These are phyloP conservation scores for Ilyonectria destructans DNA, from an alignment of 2,329 filamentous ascomycete genomes.

Conservation along the genomic window DNA sequence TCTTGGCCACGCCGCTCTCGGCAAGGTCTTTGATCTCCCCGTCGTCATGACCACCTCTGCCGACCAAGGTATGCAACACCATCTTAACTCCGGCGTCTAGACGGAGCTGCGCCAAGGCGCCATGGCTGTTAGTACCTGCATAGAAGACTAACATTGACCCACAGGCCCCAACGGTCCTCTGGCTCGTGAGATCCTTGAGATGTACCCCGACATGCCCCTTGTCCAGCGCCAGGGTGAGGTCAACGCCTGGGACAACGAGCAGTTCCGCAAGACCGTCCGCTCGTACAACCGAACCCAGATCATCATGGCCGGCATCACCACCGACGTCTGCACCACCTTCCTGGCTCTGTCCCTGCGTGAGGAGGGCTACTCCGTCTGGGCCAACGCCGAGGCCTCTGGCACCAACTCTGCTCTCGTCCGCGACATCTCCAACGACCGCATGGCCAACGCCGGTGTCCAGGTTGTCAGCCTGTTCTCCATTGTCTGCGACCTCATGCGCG, in stretches of 20 bases:
- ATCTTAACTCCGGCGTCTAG: not conserved
- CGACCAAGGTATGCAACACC: conserved; percentile 56
- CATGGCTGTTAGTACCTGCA: conserved; percentile 28
- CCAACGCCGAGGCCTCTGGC: conserved; percentile 80
- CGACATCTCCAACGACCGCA: conserved; percentile 77
- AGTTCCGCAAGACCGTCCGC: conserved; percentile 77
- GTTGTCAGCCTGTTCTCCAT: conserved; percentile 76
- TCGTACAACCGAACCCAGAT: conserved; percentile 79
- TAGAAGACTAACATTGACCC: conserved; percentile 39
- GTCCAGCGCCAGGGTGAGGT: conserved; percentile 81
- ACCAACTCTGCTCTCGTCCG: conserved; percentile 75
- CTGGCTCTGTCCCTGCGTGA: conserved; percentile 80
- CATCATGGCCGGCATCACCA: conserved; percentile 81
- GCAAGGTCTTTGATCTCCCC: conserved; percentile 77
- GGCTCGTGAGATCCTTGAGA: conserved; percentile 77
- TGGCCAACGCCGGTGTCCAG: conserved; percentile 78
- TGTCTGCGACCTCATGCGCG: conserved; percentile 79
- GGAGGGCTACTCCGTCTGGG: conserved; percentile 82
- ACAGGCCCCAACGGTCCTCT: conserved; percentile 80
- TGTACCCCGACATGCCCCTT: conserved; percentile 78
- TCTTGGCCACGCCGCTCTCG: conserved; percentile 77
- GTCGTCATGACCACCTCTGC: conserved; percentile 81
- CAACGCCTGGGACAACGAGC: conserved; percentile 82
- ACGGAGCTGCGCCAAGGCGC: not conserved
- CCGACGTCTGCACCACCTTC: conserved; percentile 84